These are phyloP conservation scores for Coemansia asiatica DNA, from an alignment of 192 early-diverging fungal genomes.

Conservation along the genomic window DNA sequence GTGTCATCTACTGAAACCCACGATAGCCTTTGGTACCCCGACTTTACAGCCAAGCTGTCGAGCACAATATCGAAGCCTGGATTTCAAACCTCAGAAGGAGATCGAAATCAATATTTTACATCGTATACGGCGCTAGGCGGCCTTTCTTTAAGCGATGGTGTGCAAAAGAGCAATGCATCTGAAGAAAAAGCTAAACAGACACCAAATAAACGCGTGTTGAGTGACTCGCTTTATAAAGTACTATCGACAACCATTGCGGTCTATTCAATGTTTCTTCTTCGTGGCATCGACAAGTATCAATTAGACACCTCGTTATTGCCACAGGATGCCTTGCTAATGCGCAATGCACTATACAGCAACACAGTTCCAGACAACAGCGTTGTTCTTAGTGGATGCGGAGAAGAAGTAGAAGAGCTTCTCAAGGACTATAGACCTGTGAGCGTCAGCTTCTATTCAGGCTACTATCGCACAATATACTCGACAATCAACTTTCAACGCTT, in stretches of 20 bases:
- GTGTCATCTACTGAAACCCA: slow-evolving; percentile 16
- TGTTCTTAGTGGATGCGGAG: slow-evolving; percentile 22
- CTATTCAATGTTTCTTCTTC: slow-evolving; percentile 32
- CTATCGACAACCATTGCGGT: slow-evolving; percentile 37
- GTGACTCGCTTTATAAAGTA: slow-evolving; percentile 34
- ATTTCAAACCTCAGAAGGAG: background rate
- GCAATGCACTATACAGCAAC: slow-evolving; percentile 18
- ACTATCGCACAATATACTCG: slow-evolving; percentile 32
- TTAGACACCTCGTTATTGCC: slow-evolving; percentile 9
- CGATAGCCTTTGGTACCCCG: slow-evolving; percentile 1
- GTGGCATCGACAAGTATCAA: slow-evolving; percentile 22
- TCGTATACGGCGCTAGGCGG: slow-evolving; percentile 9
- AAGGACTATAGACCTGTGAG: slow-evolving; percentile 32
- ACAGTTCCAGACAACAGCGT: slow-evolving; percentile 13
- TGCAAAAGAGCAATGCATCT: background rate
- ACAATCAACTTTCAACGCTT: slow-evolving; percentile 32
- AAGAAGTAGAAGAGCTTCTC: slow-evolving; percentile 9
- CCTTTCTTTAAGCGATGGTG: background rate
- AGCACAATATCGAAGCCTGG: background rate
- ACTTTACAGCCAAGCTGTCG: background rate
- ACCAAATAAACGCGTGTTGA: slow-evolving; percentile 17
- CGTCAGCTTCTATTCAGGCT: slow-evolving; percentile 29
- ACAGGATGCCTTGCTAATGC: slow-evolving; percentile 19
- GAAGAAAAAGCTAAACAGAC: slow-evolving; percentile 3
- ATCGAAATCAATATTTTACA: slow-evolving; percentile 3